Evolutionary conservation across 1,284 basidiomycete species (phyloP), one percentile per base, ranked within the genome.

Genomic region (Microbotryum intermedium): DNA sequence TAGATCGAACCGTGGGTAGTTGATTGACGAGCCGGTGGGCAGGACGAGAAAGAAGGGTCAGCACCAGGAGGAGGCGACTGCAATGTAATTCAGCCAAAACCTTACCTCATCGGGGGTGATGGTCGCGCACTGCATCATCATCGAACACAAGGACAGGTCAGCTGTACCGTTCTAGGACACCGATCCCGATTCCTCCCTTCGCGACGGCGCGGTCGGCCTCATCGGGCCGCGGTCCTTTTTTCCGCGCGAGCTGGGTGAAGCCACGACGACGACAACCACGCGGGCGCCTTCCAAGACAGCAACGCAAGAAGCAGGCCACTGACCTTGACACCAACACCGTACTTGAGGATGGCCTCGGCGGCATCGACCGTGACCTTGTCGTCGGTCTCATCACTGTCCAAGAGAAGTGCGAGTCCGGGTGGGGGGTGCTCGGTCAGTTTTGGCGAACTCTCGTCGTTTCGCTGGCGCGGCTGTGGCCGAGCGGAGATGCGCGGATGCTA

Each of bases 301-400:
- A 58, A 6, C 29, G 20, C 4, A 20, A 18, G 51, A 23, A 5
- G 28, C 25, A 45, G 11, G 18, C 28, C 1, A 25, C 68, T 45
- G 42, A 74, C 74, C 74, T 91, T 91, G 78, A 91, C 88, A 61
- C 90, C 91, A 69, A 97, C 91, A 69, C 85, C 85, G 81, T 93
- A 84, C 76, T 90, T 64, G 42, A 65, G 50, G 56, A 69, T 71
- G 25, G 67, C 67, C 72, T 97, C 84, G 18, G 95, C 93, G 34
- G 92, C 88, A 18, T 97, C 92, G 66, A 91, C 75, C 20, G 95
- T 98, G 56, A 98, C 86, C 77, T 88, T 79, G 79, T 98, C 95
- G 72, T 93, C 84, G 45, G 95, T 98, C 87, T 91, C 66, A 59
- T 69, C 68, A 30, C 70, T 60, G 56, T 64, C 60, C 53, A 58